Evolutionary conservation across 176 grass and related monocot genomes (phyloP).

Genomic region (Hyparrhenia diplandra): DNA sequence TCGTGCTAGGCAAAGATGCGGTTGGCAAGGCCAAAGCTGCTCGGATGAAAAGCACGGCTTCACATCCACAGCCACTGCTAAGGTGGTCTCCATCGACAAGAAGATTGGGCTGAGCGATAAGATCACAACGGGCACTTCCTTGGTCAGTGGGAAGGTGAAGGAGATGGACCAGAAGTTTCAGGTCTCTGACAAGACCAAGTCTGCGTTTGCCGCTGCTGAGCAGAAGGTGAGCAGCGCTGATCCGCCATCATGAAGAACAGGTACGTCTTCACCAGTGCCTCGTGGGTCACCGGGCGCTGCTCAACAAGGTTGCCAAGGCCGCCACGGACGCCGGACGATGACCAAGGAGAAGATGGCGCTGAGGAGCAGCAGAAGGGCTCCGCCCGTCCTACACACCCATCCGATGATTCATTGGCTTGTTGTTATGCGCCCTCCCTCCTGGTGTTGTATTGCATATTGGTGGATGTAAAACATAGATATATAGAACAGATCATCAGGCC

Average conservation of each 20-base stretch:
- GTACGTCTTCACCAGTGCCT: slow-evolving; percentile 67
- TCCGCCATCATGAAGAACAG: slow-evolving; percentile 89
- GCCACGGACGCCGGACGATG: slow-evolving; percentile 64
- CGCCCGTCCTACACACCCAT: slow-evolving; percentile 31
- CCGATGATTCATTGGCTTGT: slow-evolving; percentile 6
- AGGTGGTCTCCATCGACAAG: slow-evolving; percentile 71
- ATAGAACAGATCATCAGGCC: slow-evolving; percentile 25
- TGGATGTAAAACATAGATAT: slow-evolving; percentile 34
- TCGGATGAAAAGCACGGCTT: slow-evolving; percentile 65
- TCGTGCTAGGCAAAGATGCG: slow-evolving; percentile 70
- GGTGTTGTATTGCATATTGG: slow-evolving; percentile 29
- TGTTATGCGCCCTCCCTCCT: neutral
- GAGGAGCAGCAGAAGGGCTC: slow-evolving; percentile 58
- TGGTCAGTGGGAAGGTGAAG: slow-evolving; percentile 72
- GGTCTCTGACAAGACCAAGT: slow-evolving; percentile 81
- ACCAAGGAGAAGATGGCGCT: slow-evolving; percentile 85
- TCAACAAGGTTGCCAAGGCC: slow-evolving; percentile 64
- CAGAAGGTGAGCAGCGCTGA: slow-evolving; percentile 67
- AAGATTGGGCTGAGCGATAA: slow-evolving; percentile 88
- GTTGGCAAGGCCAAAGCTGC: slow-evolving; percentile 71
- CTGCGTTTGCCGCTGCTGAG: slow-evolving; percentile 53
- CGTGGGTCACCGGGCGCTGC: slow-evolving; percentile 62
- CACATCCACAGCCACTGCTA: slow-evolving; percentile 73
- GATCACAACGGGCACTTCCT: slow-evolving; percentile 57
- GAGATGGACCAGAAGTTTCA: slow-evolving; percentile 85